Conservation (phyloP, 768 basidiomycete genomes). For the Leucocoprinus sp. region DNA sequence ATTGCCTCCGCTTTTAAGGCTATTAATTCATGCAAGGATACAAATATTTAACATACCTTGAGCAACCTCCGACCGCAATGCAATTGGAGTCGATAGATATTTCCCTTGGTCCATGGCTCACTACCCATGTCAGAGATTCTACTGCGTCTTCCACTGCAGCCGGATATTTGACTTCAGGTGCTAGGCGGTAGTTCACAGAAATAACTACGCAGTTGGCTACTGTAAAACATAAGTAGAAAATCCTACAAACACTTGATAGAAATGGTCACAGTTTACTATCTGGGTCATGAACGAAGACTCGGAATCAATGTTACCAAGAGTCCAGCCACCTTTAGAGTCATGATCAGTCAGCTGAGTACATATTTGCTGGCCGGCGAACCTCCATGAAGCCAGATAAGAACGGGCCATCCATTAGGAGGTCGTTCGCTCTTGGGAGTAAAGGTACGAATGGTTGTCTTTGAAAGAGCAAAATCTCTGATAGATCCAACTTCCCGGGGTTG, state of each 20-base stretch:
- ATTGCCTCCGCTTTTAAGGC: slow-evolving; percentile 50
- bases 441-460: slow-evolving; percentile 46
- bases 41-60: slow-evolving; percentile 36
- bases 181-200: slow-evolving; percentile 65
- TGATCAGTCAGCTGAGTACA: not conserved
- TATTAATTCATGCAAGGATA: not conserved
- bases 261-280: slow-evolving; percentile 45
- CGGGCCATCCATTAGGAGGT: slow-evolving; percentile 58
- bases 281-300: slow-evolving; percentile 57
- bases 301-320: slow-evolving; percentile 53
- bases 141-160: slow-evolving; percentile 64
- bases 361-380: slow-evolving; percentile 28
- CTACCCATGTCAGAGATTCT: slow-evolving; percentile 59
- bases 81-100: slow-evolving; percentile 42
- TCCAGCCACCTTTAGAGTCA: slow-evolving; percentile 57
- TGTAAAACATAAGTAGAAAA: slow-evolving; percentile 17
- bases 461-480: slow-evolving; percentile 44
- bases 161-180: slow-evolving; percentile 64
- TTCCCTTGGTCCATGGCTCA: slow-evolving; percentile 34
- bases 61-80: slow-evolving; percentile 68
- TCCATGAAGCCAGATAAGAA: slow-evolving; percentile 69
- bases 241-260: not conserved
- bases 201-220: slow-evolving; percentile 56
- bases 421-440: slow-evolving; percentile 51
- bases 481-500: slow-evolving; percentile 46